These are phyloP conservation scores for Amaranthus tricolor DNA, from an alignment of 179 eudicot genomes.

Conservation along the genomic window DNA sequence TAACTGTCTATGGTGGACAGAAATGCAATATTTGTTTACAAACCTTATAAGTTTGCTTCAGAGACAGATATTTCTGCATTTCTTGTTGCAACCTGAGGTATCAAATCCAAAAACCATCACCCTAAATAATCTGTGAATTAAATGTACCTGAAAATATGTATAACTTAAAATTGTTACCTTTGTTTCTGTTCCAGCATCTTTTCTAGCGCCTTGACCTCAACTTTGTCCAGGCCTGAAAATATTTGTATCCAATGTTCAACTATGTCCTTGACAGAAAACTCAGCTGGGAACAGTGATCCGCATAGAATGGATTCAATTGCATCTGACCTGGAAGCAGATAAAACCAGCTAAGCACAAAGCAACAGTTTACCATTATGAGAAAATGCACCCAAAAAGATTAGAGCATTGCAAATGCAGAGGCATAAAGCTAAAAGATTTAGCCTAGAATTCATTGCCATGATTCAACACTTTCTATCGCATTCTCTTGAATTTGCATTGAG, in stretches of 20 bases:
- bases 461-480: too few species aligned
- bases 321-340: constrained; percentile 70
- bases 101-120: constrained; percentile 21
- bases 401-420: not conserved
- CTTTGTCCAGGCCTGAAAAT: constrained; percentile 74
- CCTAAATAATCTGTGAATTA: not conserved
- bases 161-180: constrained; percentile 49
- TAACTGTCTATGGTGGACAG: not conserved
- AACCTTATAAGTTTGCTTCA: constrained; percentile 83
- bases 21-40: constrained; percentile 4
- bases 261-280: constrained; percentile 62
- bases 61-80: constrained; percentile 88
- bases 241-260: constrained; percentile 67
- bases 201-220: constrained; percentile 93
- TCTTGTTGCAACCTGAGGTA: constrained; percentile 85
- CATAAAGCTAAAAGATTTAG: not conserved
- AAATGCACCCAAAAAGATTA: not conserved
- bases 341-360: constrained; percentile 18
- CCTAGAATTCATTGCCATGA: not conserved
- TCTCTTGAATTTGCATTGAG: too few species aligned
- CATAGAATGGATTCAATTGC: constrained; percentile 66
- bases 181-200: constrained; percentile 97
- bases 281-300: constrained; percentile 64
- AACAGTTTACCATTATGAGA: not conserved
- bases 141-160: constrained; percentile 8